Base-by-base conservation (phyloP, 768 basidiomycete genomes). In the Amanita thiersii region DNA sequence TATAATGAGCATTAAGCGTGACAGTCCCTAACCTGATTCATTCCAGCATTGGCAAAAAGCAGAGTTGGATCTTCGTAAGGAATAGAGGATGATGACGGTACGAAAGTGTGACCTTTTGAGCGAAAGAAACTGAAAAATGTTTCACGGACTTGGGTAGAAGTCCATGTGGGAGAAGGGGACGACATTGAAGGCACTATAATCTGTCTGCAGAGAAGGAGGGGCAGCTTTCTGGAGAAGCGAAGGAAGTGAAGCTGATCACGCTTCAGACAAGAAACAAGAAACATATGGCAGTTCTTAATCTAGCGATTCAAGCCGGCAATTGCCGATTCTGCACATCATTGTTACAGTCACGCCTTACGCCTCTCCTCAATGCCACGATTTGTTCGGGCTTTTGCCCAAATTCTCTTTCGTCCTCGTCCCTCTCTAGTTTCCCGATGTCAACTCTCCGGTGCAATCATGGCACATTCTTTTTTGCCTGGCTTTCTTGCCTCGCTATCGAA, bases 11-110 rank as follows among this genome's bases (percentile, higher is more conserved):
- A 37, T 3, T 18, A 35, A 33, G 15, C 36, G 28, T 19, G 39
- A 30, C 15, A 25, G 23, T 19, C 12, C 49, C 65, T 25, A 51
- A 78, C 86, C 73, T 91, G 89, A 57, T 92, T 92, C 89, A 92
- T 94, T 46, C 96, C 96, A 49, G 94, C 94, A 70, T 99, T 99
- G 45, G 92, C 91, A 54, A 99, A 99, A 42, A 98, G 79, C 26
- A 99, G 72, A 11, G 96, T 97, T 2, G 94, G 94, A 65, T 98
- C 96, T 45, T 98, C 96, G 59, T 88, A 97, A 1, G 96, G 96
- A 49, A 99, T 86, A 28, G 92, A 94, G 1, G 87, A 73, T 2
- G 90, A 93, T 21, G 88, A 92, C 5, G 85, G 84, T 40, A 92
- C 86, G 57, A 88, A 94, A 17, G 84, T 81, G 60, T 99, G 96